These are phyloP conservation scores for Papiliotrema fonsecae DNA, from an alignment of 1,284 basidiomycete species.

Conservation along the genomic window DNA sequence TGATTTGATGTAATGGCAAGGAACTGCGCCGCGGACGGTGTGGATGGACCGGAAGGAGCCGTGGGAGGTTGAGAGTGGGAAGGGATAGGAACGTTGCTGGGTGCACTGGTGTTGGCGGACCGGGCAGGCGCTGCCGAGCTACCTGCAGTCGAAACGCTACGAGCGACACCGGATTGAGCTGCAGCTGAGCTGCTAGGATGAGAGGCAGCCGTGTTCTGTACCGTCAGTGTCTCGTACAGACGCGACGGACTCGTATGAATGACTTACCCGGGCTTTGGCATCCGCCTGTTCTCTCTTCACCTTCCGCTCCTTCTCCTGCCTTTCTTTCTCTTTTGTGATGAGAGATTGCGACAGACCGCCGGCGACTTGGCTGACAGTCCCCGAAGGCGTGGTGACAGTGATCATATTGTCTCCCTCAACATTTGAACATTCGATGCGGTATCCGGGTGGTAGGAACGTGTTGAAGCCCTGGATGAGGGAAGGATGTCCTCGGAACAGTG, in stretches of 20 bases:
- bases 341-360: conserved; percentile 44
- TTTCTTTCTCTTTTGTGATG: conserved; percentile 24
- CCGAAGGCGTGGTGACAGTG: conserved; percentile 89
- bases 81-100: conserved; percentile 15
- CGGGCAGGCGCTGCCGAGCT: conserved; percentile 9
- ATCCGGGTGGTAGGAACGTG: conserved; percentile 94
- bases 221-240: too few species aligned
- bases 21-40: conserved; percentile 36
- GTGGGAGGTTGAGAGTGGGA: conserved; percentile 18
- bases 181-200: too few species aligned
- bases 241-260: too few species aligned
- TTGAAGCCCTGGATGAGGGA: conserved; percentile 97
- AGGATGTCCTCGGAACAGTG: conserved; percentile 90
- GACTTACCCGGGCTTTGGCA: not conserved
- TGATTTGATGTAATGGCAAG: too few species aligned
- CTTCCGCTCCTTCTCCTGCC: conserved; percentile 20
- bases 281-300: conserved; percentile 19
- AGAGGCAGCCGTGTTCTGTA: too few species aligned
- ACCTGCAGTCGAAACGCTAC: conserved; percentile 35
- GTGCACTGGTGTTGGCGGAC: conserved; percentile 3
- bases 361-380: conserved; percentile 63
- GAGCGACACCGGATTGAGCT: not conserved
- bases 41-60: conserved; percentile 35
- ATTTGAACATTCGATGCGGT: conserved; percentile 78
- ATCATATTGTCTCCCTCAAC: conserved; percentile 71